Evolutionary conservation across 176 grass and related monocot species (phyloP).

Genomic region (Triticum dicoccoides): DNA sequence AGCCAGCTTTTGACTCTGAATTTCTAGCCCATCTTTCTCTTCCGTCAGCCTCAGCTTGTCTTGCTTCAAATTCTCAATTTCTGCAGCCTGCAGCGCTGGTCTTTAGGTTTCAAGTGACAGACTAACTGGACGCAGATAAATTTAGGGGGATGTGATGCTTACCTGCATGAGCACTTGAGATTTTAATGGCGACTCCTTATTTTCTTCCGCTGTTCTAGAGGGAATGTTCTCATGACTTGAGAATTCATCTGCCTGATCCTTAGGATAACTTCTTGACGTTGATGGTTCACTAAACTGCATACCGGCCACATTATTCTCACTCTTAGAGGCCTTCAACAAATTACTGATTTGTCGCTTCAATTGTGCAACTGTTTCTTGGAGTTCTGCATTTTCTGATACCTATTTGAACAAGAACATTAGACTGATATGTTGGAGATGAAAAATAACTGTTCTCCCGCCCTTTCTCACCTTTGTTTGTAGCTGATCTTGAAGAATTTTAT

Average conservation of each 20-base stretch:
- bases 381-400: constrained; percentile 75
- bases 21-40: constrained; percentile 90
- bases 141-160: constrained; percentile 2
- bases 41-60: constrained; percentile 71
- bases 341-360: constrained; percentile 65
- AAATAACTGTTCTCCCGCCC: background rate
- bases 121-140: background rate
- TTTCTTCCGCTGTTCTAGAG: constrained; percentile 38
- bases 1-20: constrained; percentile 79
- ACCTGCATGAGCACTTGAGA: constrained; percentile 88
- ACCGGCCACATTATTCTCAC: constrained; percentile 32
- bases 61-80: constrained; percentile 95
- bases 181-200: constrained; percentile 56
- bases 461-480: constrained; percentile 78
- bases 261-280: constrained; percentile 22
- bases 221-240: constrained; percentile 28
- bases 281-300: constrained; percentile 52
- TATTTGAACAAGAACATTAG: constrained; percentile 42
- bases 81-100: constrained; percentile 48
- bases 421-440: constrained; percentile 28
- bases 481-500: constrained; percentile 98
- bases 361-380: constrained; percentile 52
- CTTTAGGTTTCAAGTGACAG: constrained; percentile 10
- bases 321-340: constrained; percentile 41
- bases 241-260: constrained; percentile 37